Evolutionary conservation across 805 yeast species (phyloP).

Genomic region (Wickerhamiella occidentalis): DNA sequence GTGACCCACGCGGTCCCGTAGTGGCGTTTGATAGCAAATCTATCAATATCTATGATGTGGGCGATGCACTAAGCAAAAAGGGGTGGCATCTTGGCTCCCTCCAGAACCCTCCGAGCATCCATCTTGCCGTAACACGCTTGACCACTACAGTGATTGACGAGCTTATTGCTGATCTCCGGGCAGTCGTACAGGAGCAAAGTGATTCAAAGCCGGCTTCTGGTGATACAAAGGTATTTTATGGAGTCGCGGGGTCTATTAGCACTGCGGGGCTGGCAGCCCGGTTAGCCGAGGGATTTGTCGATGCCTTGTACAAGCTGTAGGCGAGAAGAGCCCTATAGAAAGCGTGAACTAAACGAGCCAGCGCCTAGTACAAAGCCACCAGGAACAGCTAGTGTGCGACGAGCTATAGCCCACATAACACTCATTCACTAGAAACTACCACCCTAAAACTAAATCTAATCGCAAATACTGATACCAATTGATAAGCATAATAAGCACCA

Average conservation of each 20-base stretch:
- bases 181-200: slow-evolving; percentile 34
- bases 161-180: slow-evolving; percentile 41
- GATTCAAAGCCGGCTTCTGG: slow-evolving; percentile 24
- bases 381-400: no score
- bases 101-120: slow-evolving; percentile 85
- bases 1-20: slow-evolving; percentile 78
- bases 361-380: no score
- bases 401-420: no score
- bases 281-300: slow-evolving; percentile 68
- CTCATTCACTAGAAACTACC: no score
- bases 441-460: neutral
- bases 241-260: slow-evolving; percentile 84
- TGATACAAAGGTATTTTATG: slow-evolving; percentile 79
- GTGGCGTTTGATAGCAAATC: slow-evolving; percentile 55
- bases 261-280: slow-evolving; percentile 76
- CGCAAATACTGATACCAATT: neutral
- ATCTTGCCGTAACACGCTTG: slow-evolving; percentile 73
- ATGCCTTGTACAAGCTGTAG: slow-evolving; percentile 52
- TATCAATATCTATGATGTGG: slow-evolving; percentile 63
- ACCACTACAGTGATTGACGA: slow-evolving; percentile 51
- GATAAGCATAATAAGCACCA: neutral
- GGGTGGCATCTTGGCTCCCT: slow-evolving; percentile 88
- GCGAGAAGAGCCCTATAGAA: no score
- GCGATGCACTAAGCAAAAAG: slow-evolving; percentile 51
- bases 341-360: no score